Evolutionary conservation across 2,329 filamentous ascomycete genomes (phyloP).

Genomic region (Cordyceps tenuipes): DNA sequence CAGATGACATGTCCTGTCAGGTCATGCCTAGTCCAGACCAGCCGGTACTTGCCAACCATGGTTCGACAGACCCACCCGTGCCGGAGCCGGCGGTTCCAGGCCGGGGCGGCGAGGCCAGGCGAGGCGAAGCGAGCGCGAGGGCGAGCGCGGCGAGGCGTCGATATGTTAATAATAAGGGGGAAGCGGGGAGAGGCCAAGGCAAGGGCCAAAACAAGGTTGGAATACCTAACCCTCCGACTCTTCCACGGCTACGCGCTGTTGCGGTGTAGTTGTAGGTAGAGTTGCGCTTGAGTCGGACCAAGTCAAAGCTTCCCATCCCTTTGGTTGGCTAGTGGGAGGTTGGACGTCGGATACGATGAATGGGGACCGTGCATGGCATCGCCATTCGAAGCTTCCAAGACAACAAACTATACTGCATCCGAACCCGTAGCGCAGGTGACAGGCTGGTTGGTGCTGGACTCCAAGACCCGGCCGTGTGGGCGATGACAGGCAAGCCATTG

Average conservation of each 20-base stretch:
- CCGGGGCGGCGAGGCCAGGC: slow-evolving; percentile 1
- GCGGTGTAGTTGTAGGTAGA: background rate
- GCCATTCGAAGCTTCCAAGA: background rate
- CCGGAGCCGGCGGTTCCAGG: slow-evolving; percentile 5
- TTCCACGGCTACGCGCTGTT: background rate
- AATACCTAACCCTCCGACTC: slow-evolving; percentile 2
- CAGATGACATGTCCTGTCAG: background rate
- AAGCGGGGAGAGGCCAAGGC: background rate
- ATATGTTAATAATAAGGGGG: background rate
- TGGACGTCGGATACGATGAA: background rate
- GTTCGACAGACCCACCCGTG: background rate
- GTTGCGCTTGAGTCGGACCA: background rate
- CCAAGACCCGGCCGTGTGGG: background rate
- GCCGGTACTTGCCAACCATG: background rate
- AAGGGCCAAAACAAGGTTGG: background rate
- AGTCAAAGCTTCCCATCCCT: background rate
- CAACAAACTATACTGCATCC: background rate
- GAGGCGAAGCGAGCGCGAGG: background rate
- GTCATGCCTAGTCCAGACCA: background rate
- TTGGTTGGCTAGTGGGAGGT: background rate
- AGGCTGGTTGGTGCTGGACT: too few species aligned
- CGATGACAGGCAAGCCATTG: background rate
- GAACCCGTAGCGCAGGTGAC: too few species aligned
- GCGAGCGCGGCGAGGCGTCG: background rate
- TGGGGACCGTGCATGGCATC: background rate